These are phyloP conservation scores for Glebionis coronaria DNA, from an alignment of 129 eudicot species.

Conservation along the genomic window DNA sequence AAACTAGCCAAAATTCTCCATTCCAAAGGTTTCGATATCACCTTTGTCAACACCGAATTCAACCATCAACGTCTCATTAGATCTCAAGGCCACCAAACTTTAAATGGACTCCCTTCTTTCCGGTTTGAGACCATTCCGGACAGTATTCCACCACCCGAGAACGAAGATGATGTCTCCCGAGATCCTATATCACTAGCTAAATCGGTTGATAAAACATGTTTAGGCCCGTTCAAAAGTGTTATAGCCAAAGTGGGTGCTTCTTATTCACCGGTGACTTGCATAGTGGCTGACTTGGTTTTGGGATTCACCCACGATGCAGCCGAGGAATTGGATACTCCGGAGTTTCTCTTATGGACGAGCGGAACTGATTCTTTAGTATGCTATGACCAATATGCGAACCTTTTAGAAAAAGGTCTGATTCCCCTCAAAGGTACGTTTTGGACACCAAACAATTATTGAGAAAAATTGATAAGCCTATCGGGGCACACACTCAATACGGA, in stretches of 20 bases:
- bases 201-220: slow-evolving; percentile 13
- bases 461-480: no score
- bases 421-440: no score
- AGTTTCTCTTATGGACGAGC: neutral
- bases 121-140: slow-evolving; percentile 26
- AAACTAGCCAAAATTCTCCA: no score
- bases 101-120: slow-evolving; percentile 19
- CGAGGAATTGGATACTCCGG: slow-evolving; percentile 17
- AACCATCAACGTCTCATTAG: neutral
- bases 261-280: neutral
- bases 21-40: no score
- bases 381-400: no score
- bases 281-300: no score
- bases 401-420: no score
- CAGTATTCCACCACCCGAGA: no score
- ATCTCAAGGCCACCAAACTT: slow-evolving; percentile 4
- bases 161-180: slow-evolving; percentile 5
- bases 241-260: slow-evolving; percentile 10
- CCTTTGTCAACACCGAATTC: no score
- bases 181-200: slow-evolving; percentile 8
- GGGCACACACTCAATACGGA: no score
- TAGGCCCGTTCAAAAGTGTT: slow-evolving; percentile 20
- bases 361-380: slow-evolving; percentile 4
- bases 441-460: no score
- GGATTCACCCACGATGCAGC: slow-evolving; percentile 1